Evolutionary conservation across 441 rosid species (phyloP).

Genomic region (Aquilaria agallochum): DNA sequence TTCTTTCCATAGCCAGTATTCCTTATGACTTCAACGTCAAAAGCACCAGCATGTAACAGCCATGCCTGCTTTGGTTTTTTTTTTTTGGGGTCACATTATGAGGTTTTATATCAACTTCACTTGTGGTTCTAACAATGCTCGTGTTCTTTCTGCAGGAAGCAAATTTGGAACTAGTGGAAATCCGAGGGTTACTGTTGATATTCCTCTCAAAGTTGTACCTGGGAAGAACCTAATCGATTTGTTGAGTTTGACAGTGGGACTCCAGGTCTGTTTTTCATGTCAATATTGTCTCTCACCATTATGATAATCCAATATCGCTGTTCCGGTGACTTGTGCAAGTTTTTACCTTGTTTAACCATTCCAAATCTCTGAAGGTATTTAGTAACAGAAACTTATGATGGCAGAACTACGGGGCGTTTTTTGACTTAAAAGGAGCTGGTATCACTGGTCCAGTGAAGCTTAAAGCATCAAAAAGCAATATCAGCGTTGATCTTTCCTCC

Average conservation of each 20-base stretch:
- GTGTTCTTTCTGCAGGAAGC: slow-evolving; percentile 44
- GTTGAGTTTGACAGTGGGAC: slow-evolving; percentile 93
- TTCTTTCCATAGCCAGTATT: too few species aligned
- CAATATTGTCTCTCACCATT: slow-evolving; percentile 7
- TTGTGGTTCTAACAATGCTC: too few species aligned
- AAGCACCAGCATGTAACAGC: too few species aligned
- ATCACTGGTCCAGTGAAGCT: slow-evolving; percentile 86
- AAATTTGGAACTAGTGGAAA: slow-evolving; percentile 46
- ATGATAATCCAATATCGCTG: slow-evolving; percentile 1
- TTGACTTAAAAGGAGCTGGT: slow-evolving; percentile 76
- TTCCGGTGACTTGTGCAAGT: slow-evolving; percentile 6
- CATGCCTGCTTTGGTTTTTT: too few species aligned
- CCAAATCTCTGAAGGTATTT: neutral
- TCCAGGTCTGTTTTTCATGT: slow-evolving; percentile 48
- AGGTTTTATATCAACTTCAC: too few species aligned
- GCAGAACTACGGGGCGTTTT: slow-evolving; percentile 95
- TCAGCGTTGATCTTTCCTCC: slow-evolving; percentile 57
- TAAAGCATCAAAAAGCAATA: slow-evolving; percentile 50
- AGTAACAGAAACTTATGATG: neutral
- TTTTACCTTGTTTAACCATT: slow-evolving; percentile 7
- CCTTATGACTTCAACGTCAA: too few species aligned
- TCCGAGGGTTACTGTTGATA: slow-evolving; percentile 50
- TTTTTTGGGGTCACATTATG: too few species aligned
- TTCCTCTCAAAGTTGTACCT: slow-evolving; percentile 51
- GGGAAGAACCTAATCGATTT: slow-evolving; percentile 86